Evolutionary conservation across 768 basidiomycete species (phyloP).

Genomic region (Phallus indusiatus): DNA sequence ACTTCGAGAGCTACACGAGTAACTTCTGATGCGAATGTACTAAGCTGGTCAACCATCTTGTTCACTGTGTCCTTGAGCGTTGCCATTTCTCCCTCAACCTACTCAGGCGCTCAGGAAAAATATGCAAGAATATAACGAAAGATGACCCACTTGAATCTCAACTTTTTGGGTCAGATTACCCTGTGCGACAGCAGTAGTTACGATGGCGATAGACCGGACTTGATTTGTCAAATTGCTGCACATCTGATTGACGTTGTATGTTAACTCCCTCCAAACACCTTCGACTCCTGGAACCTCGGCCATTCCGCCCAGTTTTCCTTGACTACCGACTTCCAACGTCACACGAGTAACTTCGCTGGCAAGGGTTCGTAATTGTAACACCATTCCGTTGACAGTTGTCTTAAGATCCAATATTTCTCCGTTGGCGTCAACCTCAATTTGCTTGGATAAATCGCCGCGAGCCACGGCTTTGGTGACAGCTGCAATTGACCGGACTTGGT

Average conservation of each 20-base stretch:
- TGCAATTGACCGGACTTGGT: slow-evolving; percentile 40
- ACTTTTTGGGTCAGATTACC: slow-evolving; percentile 92
- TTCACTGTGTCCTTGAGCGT: slow-evolving; percentile 80
- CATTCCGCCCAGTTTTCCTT: slow-evolving; percentile 85
- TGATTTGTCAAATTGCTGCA: slow-evolving; percentile 71
- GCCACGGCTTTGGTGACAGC: slow-evolving; percentile 71
- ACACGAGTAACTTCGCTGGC: slow-evolving; percentile 80
- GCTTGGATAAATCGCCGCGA: slow-evolving; percentile 77
- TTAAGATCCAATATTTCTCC: slow-evolving; percentile 86
- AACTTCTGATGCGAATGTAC: slow-evolving; percentile 78
- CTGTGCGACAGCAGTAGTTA: slow-evolving; percentile 83
- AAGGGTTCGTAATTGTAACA: slow-evolving; percentile 45
- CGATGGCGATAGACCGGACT: slow-evolving; percentile 76
- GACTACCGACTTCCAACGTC: slow-evolving; percentile 76
- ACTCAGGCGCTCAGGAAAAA: background rate
- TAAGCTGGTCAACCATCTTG: slow-evolving; percentile 89
- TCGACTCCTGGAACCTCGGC: slow-evolving; percentile 83
- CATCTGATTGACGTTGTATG: slow-evolving; percentile 74
- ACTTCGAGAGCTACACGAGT: slow-evolving; percentile 82
- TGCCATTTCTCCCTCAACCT: slow-evolving; percentile 77
- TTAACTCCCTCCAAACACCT: slow-evolving; percentile 84
- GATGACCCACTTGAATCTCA: slow-evolving; percentile 49
- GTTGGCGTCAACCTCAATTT: slow-evolving; percentile 83
- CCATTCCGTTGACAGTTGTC: slow-evolving; percentile 48
- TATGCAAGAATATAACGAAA: background rate